A percentile compares a stretch with the other conserved stretches of the same genome.
Conservation (phyloP, 2,329 filamentous ascomycete genomes). For the Hymenoscyphus occultus region DNA sequence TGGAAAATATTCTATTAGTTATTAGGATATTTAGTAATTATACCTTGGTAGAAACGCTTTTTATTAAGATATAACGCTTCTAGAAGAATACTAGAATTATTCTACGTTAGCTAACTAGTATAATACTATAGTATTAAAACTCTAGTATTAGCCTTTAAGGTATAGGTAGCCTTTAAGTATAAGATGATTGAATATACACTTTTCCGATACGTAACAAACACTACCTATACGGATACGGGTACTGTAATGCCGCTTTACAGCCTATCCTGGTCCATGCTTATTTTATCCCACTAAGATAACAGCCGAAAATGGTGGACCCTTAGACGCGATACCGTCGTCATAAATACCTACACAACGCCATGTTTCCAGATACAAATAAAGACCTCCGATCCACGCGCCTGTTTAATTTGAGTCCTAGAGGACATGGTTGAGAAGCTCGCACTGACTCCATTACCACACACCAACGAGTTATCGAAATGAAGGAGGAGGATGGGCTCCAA, state of each 20-base stretch:
- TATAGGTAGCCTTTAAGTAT: no score
- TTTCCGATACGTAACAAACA: no score
- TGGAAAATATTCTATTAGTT: no score
- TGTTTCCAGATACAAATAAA: background rate
- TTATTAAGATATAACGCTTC: no score
- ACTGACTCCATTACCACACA: background rate
- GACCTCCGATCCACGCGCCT: background rate
- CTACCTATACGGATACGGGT: background rate
- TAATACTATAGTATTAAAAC: no score
- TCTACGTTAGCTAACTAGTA: no score
- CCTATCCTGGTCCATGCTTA: background rate
- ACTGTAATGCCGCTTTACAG: background rate
- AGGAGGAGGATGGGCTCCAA: conserved; percentile 6
- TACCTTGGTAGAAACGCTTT: no score
- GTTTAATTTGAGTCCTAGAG: background rate
- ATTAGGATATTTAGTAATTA: no score
- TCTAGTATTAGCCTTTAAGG: no score
- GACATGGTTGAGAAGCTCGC: background rate
- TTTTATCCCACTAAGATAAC: background rate
- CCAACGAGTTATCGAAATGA: conserved; percentile 1
- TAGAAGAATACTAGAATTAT: no score
- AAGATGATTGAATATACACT: no score
- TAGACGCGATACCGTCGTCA: background rate
- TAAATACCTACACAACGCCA: background rate
- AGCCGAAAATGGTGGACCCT: background rate